Evolutionary conservation across 2,329 filamentous ascomycete species (phyloP), one percentile per base, ranked within the genome.

Genomic region (Beauveria varroae): DNA sequence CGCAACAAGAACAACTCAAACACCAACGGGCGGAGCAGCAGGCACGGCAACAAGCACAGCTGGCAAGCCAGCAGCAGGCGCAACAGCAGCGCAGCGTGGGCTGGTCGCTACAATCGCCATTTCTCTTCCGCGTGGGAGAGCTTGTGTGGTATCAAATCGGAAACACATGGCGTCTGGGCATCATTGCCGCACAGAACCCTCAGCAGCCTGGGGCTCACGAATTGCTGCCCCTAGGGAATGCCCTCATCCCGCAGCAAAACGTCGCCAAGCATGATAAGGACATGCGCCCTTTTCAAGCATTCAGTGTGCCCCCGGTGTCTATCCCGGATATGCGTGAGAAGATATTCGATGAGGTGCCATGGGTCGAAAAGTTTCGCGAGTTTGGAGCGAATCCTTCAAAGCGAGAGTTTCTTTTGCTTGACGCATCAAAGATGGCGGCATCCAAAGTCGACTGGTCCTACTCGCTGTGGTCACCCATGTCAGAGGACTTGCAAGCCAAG

Each of bases 341-440:
- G 52, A 63, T 69, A 1, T 77, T 79, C 64, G 74, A 78, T 14
- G 70, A 76, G 3, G 68, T 81, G 14, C 68, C 73, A 10, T 82
- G 80, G 80, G 71, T 75, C 7, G 65, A 65, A 3, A 64, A 76
- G 46, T 70, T 79, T 50, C 69, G 67, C 22, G 64, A 66, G 24
- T 67, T 70, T 3, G 68, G 69, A 3, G 69, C 69, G 20, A 75
- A 78, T 54, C 65, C 68, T 0, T 67, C 72, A n/a, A 73, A 73
- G 62, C 72, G 74, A 20, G 77, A 80, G 51, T 66, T 75, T 10
- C 66, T 81, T 8, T 72, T 73, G 1, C 73, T 82, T 3, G 80
- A 82, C 62, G 79, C 79, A 0, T 81, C 79, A 4, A 82, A 82
- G 65, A 72, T 82, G 67, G 80, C 77, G 1, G 80, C 79, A 4